These are phyloP conservation scores for Silybum marianum DNA, from an alignment of 129 eudicot species.

Conservation along the genomic window DNA sequence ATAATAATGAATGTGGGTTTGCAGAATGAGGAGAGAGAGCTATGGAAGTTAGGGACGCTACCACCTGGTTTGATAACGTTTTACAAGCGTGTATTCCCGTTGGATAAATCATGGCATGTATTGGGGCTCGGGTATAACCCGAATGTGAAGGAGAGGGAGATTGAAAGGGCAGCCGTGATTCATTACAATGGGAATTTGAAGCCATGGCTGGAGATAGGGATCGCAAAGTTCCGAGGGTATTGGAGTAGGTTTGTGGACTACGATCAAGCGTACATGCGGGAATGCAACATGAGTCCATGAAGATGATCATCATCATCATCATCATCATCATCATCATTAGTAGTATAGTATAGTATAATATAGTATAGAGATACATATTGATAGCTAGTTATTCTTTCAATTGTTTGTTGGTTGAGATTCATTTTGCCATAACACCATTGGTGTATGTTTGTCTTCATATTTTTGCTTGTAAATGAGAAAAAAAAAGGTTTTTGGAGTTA, in stretches of 20 bases:
- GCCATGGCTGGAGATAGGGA: constrained; percentile 78
- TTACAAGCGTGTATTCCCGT: constrained; percentile 52
- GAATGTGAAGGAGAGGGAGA: constrained; percentile 54
- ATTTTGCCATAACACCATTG: not conserved
- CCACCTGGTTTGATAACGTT: constrained; percentile 79
- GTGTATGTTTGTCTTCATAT: not conserved
- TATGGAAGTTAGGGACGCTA: constrained; percentile 75
- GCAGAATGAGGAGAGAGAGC: constrained; percentile 66
- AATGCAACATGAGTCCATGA: constrained; percentile 66
- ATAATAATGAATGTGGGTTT: not conserved
- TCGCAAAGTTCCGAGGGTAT: constrained; percentile 56
- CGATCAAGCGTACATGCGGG: constrained; percentile 59
- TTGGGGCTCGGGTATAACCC: constrained; percentile 80
- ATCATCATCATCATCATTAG: too few species aligned
- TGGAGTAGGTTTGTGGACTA: constrained; percentile 67
- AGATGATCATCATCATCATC: too few species aligned
- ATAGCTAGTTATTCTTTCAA: not conserved
- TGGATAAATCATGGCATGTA: constrained; percentile 70
- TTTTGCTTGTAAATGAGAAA: not conserved
- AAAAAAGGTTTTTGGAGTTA: not conserved
- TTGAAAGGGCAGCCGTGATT: constrained; percentile 62
- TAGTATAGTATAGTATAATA: not conserved
- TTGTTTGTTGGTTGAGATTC: not conserved
- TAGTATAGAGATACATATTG: not conserved
- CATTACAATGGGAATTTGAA: constrained; percentile 78